Conservation (phyloP, 2,329 filamentous ascomycete genomes). For the Samsoniella hepiali region DNA sequence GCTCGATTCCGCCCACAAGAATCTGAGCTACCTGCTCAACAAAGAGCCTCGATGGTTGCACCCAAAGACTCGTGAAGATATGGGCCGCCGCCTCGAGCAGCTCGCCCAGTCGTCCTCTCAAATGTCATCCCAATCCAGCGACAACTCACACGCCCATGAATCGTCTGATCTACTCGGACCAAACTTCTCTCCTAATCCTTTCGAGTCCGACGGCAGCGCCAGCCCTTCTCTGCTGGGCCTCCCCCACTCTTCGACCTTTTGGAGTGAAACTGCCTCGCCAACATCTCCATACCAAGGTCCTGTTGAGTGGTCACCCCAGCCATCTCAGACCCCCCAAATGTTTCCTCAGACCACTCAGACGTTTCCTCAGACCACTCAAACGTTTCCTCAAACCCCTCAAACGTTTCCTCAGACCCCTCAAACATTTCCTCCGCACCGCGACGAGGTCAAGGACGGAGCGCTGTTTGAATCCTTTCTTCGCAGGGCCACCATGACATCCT, state of each 20-base stretch:
- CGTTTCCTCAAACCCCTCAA: neutral
- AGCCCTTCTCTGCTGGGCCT: conserved; percentile 2
- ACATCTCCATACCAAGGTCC: neutral
- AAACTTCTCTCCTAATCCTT: too few species aligned
- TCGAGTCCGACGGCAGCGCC: neutral
- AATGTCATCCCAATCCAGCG: neutral
- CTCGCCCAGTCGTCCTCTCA: conserved; percentile 35
- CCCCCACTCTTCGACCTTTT: neutral
- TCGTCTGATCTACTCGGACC: neutral
- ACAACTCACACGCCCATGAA: neutral
- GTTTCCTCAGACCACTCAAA: conserved; percentile 4
- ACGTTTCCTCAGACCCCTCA: neutral
- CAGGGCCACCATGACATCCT: conserved; percentile 36
- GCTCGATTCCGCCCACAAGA: conserved; percentile 58
- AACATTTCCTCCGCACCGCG: conserved; percentile 5
- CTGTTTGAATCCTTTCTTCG: conserved; percentile 30
- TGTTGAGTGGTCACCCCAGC: neutral
- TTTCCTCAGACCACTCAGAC: too few species aligned
- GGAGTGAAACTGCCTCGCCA: conserved; percentile 9
- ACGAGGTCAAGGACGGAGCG: conserved; percentile 18
- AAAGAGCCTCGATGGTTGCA: conserved; percentile 58
- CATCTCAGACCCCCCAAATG: conserved; percentile 5
- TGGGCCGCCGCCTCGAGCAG: conserved; percentile 47
- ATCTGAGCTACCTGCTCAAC: conserved; percentile 53
- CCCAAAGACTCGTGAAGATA: conserved; percentile 49